Evolutionary conservation across 1,284 basidiomycete species (phyloP).

Genomic region (Trametes versicolor): DNA sequence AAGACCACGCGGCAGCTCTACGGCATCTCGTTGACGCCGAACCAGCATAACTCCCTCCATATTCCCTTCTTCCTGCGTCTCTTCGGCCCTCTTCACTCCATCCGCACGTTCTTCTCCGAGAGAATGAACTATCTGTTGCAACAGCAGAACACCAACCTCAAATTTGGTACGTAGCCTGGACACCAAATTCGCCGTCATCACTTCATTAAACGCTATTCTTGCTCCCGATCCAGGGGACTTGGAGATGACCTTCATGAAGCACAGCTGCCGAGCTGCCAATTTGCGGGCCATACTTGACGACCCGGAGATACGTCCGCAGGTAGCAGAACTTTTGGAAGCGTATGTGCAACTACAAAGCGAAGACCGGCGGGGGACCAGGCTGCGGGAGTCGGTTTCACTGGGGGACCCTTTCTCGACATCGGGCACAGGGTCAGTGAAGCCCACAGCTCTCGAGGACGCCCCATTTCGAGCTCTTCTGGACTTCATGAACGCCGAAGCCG

Average conservation of each 20-base stretch:
- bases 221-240: conserved; percentile 23
- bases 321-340: conserved; percentile 18
- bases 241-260: conserved; percentile 30
- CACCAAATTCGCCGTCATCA: not conserved
- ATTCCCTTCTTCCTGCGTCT: conserved; percentile 42
- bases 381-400: conserved; percentile 5
- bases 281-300: conserved; percentile 20
- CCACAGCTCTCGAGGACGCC: not conserved
- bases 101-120: conserved; percentile 47
- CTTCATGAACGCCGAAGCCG: no score
- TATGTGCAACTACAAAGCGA: conserved; percentile 8
- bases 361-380: conserved; percentile 26
- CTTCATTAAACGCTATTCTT: not conserved
- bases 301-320: conserved; percentile 5
- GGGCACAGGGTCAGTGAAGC: not conserved
- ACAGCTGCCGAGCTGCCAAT: conserved; percentile 27
- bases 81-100: conserved; percentile 50
- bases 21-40: conserved; percentile 40
- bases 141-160: conserved; percentile 44
- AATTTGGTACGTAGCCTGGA: conserved; percentile 14
- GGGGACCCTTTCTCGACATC: not conserved
- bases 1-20: conserved; percentile 36
- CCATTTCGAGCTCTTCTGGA: not conserved
- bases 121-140: conserved; percentile 48
- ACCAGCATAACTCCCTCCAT: conserved; percentile 49